A percentile compares a stretch with the other conserved stretches of the same genome.
Conservation (phyloP, 2,329 filamentous ascomycete species). For the Hypocrella siamensis region DNA sequence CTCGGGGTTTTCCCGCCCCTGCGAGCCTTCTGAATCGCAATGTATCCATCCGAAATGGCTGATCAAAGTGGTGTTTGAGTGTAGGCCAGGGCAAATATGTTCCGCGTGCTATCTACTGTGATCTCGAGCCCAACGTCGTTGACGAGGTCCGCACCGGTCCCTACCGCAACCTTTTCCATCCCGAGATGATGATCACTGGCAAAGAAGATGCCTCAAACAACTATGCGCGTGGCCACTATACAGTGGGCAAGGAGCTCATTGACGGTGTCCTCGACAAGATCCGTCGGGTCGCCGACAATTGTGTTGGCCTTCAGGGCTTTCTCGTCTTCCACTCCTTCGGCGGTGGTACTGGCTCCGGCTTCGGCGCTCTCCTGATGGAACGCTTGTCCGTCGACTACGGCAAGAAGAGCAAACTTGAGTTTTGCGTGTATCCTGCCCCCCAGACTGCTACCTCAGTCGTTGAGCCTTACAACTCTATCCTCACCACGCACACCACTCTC, state of each 20-base stretch:
- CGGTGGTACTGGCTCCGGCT: slow-evolving; percentile 96
- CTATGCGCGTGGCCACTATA: slow-evolving; percentile 99
- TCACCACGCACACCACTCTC: slow-evolving; percentile 96
- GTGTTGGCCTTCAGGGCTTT: slow-evolving; percentile 95
- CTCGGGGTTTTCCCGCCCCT: no score
- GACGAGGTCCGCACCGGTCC: slow-evolving; percentile 96
- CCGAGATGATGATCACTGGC: slow-evolving; percentile 98
- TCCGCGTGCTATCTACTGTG: slow-evolving; percentile 96
- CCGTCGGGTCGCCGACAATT: slow-evolving; percentile 93
- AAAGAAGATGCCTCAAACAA: slow-evolving; percentile 99
- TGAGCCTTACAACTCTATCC: slow-evolving; percentile 99
- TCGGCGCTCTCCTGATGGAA: slow-evolving; percentile 97
- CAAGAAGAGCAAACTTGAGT: slow-evolving; percentile 99
- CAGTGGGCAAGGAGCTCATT: slow-evolving; percentile 97
- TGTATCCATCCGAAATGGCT: not conserved
- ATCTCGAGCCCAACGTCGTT: slow-evolving; percentile 99
- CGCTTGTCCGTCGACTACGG: slow-evolving; percentile 97
- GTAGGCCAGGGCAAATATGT: slow-evolving; percentile 97
- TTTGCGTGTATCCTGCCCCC: slow-evolving; percentile 96
- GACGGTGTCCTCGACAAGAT: slow-evolving; percentile 97
- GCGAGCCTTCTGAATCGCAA: no score
- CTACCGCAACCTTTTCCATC: slow-evolving; percentile 96
- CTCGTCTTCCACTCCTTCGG: slow-evolving; percentile 99
- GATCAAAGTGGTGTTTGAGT: not conserved
- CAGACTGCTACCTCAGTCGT: slow-evolving; percentile 96